Conservation (phyloP, 495 filamentous ascomycete genomes). For the Jackrogersella minutella region DNA sequence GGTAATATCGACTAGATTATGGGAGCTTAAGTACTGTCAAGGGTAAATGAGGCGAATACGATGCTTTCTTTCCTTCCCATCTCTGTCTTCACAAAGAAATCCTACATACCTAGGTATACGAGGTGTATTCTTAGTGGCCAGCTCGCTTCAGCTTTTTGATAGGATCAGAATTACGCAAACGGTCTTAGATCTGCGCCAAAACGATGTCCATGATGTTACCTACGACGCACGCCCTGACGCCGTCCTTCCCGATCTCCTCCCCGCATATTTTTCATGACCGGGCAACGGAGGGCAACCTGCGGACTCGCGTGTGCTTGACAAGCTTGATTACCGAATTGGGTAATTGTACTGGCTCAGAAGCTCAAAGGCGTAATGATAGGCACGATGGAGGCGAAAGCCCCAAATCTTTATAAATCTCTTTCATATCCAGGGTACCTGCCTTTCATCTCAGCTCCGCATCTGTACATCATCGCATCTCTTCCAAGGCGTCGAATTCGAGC, state of each 20-base stretch:
- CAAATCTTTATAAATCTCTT: conserved; percentile 22
- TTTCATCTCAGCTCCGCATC: too few relatives aligned
- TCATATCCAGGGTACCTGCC: too few relatives aligned
- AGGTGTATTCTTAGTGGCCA: conserved; percentile 10
- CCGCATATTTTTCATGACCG: conserved; percentile 13
- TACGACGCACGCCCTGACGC: too few relatives aligned
- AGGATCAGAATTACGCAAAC: background rate
- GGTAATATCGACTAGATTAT: background rate
- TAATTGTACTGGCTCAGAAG: background rate
- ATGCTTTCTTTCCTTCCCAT: background rate
- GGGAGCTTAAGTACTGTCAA: background rate
- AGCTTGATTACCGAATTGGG: conserved; percentile 8
- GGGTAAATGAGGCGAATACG: conserved; percentile 12
- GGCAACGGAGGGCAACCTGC: background rate
- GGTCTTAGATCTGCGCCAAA: conserved; percentile 7
- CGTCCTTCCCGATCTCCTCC: background rate
- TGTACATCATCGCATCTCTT: background rate
- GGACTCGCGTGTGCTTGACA: background rate
- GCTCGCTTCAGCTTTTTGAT: conserved; percentile 12
- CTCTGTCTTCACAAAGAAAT: background rate
- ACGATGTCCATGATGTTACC: conserved; percentile 10
- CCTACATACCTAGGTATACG: conserved; percentile 13
- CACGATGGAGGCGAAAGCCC: conserved; percentile 1
- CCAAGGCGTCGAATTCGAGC: background rate
- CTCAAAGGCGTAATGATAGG: conserved; percentile 22